phyloP scores from a whole-genome alignment of 495 filamentous ascomycete genomes.

The Gamarada debralockiae region DNA sequence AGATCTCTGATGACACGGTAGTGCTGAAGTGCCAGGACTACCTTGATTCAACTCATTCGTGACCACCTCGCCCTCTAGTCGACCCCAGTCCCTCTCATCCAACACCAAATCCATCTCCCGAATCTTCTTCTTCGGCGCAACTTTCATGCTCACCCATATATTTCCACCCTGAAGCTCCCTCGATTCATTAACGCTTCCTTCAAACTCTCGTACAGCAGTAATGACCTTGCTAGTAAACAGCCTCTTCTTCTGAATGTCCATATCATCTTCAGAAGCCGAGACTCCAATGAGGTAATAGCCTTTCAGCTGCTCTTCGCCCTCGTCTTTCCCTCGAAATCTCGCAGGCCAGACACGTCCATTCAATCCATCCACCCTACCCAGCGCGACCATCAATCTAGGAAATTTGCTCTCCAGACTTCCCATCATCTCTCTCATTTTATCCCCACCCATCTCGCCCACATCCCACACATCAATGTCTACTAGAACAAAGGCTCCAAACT shows the following conservation, averaged over 20 bases:
- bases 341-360: slow-evolving; percentile 54
- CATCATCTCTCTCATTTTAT: slow-evolving; percentile 24
- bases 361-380: slow-evolving; percentile 20
- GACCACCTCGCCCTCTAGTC: neutral
- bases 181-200: slow-evolving; percentile 20
- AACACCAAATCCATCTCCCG: slow-evolving; percentile 34
- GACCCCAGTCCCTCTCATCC: slow-evolving; percentile 45
- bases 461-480: slow-evolving; percentile 42
- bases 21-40: too few species aligned
- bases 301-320: slow-evolving; percentile 23
- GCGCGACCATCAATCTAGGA: slow-evolving; percentile 2
- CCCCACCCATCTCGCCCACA: slow-evolving; percentile 38
- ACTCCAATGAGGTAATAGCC: slow-evolving; percentile 56
- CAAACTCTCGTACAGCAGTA: slow-evolving; percentile 41
- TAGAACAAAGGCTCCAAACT: slow-evolving; percentile 43
- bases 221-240: slow-evolving; percentile 30
- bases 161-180: neutral
- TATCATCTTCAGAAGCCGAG: slow-evolving; percentile 25
- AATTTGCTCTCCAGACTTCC: slow-evolving; percentile 54
- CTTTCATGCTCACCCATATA: slow-evolving; percentile 4
- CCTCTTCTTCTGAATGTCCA: slow-evolving; percentile 30
- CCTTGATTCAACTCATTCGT: neutral
- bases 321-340: slow-evolving; percentile 33
- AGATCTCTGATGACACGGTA: neutral
- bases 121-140: slow-evolving; percentile 24